phyloP scores from a whole-genome alignment of 306 rosid genomes.

The Malus asiatica region DNA sequence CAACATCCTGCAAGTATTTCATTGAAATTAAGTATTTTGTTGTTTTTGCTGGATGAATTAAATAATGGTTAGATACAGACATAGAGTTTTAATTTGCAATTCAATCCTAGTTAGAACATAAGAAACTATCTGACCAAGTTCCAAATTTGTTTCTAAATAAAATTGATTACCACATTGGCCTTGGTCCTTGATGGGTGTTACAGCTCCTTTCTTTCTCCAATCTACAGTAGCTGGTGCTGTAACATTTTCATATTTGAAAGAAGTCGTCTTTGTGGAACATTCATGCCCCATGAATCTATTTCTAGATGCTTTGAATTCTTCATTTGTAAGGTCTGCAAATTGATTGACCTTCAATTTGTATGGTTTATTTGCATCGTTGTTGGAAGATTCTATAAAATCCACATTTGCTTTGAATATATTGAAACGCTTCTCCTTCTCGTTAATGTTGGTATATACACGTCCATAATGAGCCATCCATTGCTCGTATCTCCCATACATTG shows the following conservation, averaged over 20 bases:
- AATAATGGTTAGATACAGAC: not conserved
- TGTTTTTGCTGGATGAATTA: not conserved
- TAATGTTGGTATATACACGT: conserved; percentile 6
- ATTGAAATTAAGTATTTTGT: not conserved
- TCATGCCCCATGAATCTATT: conserved; percentile 13
- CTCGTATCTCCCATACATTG: not conserved
- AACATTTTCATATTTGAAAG: not conserved
- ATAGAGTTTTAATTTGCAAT: not conserved
- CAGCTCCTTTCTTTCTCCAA: conserved; percentile 37
- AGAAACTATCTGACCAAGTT: not conserved
- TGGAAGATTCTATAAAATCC: conserved; percentile 15
- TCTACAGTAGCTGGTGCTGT: conserved; percentile 9
- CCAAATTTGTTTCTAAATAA: not conserved
- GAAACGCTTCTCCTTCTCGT: conserved; percentile 19
- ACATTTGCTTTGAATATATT: conserved; percentile 21
- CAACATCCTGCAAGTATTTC: not conserved
- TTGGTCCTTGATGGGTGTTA: conserved; percentile 28
- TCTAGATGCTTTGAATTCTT: conserved; percentile 11
- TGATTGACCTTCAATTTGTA: conserved; percentile 20
- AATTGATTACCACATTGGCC: not conserved
- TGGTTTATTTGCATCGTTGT: conserved; percentile 9
- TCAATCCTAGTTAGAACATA: not conserved
- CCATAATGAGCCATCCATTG: not conserved
- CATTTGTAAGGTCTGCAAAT: conserved; percentile 19
- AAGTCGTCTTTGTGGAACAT: not conserved